Base-by-base conservation (phyloP, 306 rosid species). In the Styphnolobium japonicum region DNA sequence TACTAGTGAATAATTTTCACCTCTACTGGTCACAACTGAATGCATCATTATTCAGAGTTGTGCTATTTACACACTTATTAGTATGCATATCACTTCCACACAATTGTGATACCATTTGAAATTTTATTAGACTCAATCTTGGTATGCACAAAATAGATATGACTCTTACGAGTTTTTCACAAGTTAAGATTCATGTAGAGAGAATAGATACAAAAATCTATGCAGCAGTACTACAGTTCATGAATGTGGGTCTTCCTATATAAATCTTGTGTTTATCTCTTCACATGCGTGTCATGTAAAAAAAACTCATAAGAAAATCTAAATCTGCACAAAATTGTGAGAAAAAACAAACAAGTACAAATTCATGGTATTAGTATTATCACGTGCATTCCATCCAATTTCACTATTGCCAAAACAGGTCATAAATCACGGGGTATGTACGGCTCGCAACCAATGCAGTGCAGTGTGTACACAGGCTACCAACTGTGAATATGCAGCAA, bases 381-480 rank as follows among this genome's bases (percentile, higher is more conserved):
- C 73, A 49, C 67, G 23, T 46, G 73, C 73, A 37, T 40, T 71
- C 4, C 18, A 29, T 61, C 31, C 22, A 80, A 62, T 49, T 71
- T 71, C 78, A 79, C 31, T 46, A 21, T 31, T 21, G 57, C 61
- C 48, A 40, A 40, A 73, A 73, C 79, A 75, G 70, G 45, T 60
- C 79, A 75, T 74, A 16, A 25, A 58, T 74, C 79, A 75, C 39
- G 55, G 78, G 77, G 9, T 9, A 7, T 15, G 55, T 40, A 57
- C 42, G 25, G 27, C 66, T 72, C 0, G n/a, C 8, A 73, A 22
- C 23, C 18, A n/a, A 43, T 22, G 66, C 56, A 15, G 74, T 65
- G 55, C n/a, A n/a, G n/a, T n/a, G n/a, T n/a, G n/a, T n/a, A n/a
- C n/a, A n/a, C n/a, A n/a, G n/a, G n/a, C n/a, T n/a, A n/a, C n/a